Evolutionary conservation across 345 rosid genomes (phyloP), one percentile per base, ranked within the genome.

Genomic region (Eucalyptus coolabah): DNA sequence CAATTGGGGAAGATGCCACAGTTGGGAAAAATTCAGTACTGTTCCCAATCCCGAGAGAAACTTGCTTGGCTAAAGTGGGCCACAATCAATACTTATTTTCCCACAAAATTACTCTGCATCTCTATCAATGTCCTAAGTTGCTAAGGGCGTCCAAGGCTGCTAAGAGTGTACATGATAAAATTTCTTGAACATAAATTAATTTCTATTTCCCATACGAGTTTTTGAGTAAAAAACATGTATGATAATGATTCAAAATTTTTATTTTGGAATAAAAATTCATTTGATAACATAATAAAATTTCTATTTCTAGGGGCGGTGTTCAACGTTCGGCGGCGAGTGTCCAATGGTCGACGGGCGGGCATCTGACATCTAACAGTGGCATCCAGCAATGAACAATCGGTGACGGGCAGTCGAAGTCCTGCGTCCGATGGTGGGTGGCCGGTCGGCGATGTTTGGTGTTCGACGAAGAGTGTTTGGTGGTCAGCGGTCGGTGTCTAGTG

Each of bases 281-380:
- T 53, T 53, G 5, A 19, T 8, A 53, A 53, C 2, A 53, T 53
- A 8, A 53, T 53, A 53, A 19, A 53, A 8, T 53, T 53, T 21
- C 2, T 53, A 53, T 53, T 53, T 53, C 2, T 53, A 53, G 5
- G 56, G 26, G 2, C 0, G 1, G 26, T 4, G 2, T 53, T 53
- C 0, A 3, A 1, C 2, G 1, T 19, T 21, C 0, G 11, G 11
- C 0, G 0, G 5, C 0, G 11, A 8, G 26, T 19, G 5, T 19
- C 10, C 0, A 19, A 5, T 18, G 56, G 24, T 53, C 18, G 17
- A 50, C 0, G 1, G 10, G 5, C 0, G 4, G 24, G 24, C 5
- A 1, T 53, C 10, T 4, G 24, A 7, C 59, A 53, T 53, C 0
- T 3, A 10, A 8, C 24, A 8, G 1, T 0, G 2, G 24, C 56